Evolutionary conservation across 805 yeast species (phyloP).

Genomic region (Wickerhamiella australiensis): DNA sequence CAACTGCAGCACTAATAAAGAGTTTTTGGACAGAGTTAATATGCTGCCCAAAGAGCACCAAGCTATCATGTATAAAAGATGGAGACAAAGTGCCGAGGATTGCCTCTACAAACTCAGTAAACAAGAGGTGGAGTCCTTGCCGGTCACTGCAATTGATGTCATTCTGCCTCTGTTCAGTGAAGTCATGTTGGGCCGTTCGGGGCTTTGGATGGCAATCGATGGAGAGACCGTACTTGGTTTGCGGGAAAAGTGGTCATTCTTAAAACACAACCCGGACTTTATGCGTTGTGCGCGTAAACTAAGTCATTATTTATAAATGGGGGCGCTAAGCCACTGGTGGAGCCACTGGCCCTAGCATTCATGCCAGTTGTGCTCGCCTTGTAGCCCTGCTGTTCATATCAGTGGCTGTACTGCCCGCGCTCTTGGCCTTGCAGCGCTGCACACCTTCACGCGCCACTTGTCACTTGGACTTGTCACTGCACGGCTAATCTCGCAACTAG

Average conservation of each 20-base stretch:
- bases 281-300: neutral
- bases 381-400: too few relatives aligned
- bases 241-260: neutral
- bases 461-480: too few relatives aligned
- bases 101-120: neutral
- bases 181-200: conserved; percentile 4
- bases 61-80: neutral
- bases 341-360: too few relatives aligned
- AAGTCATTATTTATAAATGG: conserved; percentile 3
- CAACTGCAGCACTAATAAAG: neutral
- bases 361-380: too few relatives aligned
- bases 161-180: conserved; percentile 2
- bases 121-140: neutral
- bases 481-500: too few relatives aligned
- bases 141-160: neutral
- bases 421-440: too few relatives aligned
- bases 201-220: neutral
- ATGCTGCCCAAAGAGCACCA: neutral
- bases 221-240: neutral
- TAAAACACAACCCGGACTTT: neutral
- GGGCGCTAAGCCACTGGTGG: too few relatives aligned
- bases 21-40: neutral
- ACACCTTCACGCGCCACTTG: too few relatives aligned
- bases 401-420: too few relatives aligned
- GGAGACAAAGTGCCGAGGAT: neutral